Percentiles rank a stretch among this genome's conserved stretches.
Evolutionary conservation across 352 stramenopile genomes (phyloP).

Genomic region (Globisporangium nodosum): DNA sequence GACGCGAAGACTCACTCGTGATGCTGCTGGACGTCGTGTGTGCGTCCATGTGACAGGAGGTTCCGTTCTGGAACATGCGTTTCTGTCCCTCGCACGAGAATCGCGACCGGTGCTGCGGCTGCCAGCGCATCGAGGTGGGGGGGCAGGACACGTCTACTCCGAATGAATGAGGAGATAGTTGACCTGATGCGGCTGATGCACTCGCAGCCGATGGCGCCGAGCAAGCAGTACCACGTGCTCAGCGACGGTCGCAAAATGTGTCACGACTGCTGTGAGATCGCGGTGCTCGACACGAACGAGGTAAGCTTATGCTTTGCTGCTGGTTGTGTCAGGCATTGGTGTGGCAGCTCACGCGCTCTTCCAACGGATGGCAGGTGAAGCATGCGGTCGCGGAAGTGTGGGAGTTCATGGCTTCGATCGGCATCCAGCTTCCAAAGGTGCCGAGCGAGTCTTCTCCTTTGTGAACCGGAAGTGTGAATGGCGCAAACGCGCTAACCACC

Average conservation of each 20-base stretch:
- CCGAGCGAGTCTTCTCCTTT: not conserved
- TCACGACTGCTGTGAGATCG: constrained; percentile 46
- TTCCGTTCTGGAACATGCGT: constrained; percentile 58
- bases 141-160: not conserved
- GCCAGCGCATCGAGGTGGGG: constrained; percentile 56
- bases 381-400: constrained; percentile 57
- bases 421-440: constrained; percentile 54
- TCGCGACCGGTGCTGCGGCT: constrained; percentile 62
- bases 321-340: not conserved
- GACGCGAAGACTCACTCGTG: too few species aligned
- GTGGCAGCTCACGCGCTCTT: too few species aligned
- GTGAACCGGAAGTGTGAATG: not conserved
- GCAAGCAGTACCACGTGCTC: constrained; percentile 48
- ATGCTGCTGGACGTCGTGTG: not conserved
- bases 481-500: not conserved
- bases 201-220: constrained; percentile 21
- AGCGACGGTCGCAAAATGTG: constrained; percentile 65
- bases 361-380: constrained; percentile 14
- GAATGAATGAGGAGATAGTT: not conserved
- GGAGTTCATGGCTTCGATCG: constrained; percentile 63
- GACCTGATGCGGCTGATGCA: not conserved
- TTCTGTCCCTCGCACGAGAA: constrained; percentile 63
- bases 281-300: constrained; percentile 61
- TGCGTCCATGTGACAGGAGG: constrained; percentile 19
- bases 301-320: constrained; percentile 13